Conservation (phyloP, 495 filamentous ascomycete species). For the Sphaerosporella brunnea region DNA sequence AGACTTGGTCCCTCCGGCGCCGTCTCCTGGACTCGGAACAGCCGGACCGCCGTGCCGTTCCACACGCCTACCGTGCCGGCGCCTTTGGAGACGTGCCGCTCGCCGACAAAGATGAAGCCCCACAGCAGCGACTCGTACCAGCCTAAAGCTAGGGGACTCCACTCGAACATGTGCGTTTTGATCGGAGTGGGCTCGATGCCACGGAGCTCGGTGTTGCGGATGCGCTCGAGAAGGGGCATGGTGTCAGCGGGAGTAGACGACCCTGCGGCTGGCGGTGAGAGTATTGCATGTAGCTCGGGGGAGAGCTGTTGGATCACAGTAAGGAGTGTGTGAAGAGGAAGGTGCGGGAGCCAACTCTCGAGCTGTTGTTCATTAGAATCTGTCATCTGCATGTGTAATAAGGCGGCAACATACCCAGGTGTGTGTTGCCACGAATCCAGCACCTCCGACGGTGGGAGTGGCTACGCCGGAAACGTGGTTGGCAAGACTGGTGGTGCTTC, state of each 20-base stretch:
- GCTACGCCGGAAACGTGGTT: constrained; percentile 31
- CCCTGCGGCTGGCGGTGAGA: not conserved
- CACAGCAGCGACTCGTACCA: constrained; percentile 95
- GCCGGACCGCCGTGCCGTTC: constrained; percentile 73
- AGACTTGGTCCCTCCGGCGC: constrained; percentile 63
- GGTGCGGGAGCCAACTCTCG: constrained; percentile 79
- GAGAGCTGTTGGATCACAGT: constrained; percentile 52
- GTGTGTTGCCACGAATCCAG: constrained; percentile 56
- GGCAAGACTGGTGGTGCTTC: constrained; percentile 68
- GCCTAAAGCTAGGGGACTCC: constrained; percentile 77
- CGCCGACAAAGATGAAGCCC: constrained; percentile 83
- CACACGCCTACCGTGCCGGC: constrained; percentile 84
- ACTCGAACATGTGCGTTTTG: constrained; percentile 81
- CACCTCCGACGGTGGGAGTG: not conserved
- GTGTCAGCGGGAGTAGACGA: constrained; percentile 6
- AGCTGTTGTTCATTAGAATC: too few species aligned
- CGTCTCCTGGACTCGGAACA: constrained; percentile 81
- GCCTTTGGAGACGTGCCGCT: constrained; percentile 74
- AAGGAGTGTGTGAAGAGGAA: constrained; percentile 80
- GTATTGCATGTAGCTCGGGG: constrained; percentile 13
- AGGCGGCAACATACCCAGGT: constrained; percentile 40
- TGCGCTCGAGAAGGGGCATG: constrained; percentile 12
- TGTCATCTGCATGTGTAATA: too few species aligned
- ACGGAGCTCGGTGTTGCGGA: constrained; percentile 32
- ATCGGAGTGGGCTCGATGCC: constrained; percentile 59